Evolutionary conservation across 148 eudicot genomes (phyloP).

Genomic region (Simmondsia chinensis): DNA sequence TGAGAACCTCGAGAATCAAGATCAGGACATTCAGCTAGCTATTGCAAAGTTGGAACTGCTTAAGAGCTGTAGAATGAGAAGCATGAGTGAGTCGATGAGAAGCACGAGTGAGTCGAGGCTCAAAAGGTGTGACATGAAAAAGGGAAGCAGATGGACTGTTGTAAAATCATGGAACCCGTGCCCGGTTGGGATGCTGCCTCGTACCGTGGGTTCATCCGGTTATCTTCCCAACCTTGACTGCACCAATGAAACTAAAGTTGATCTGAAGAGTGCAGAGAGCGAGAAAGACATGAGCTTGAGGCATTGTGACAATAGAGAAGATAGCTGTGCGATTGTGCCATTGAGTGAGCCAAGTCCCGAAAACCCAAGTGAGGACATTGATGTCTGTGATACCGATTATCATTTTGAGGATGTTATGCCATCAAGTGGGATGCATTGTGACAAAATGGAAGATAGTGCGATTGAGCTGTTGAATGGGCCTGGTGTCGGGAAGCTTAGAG

Average conservation of each 20-base stretch:
- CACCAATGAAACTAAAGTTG: constrained; percentile 7
- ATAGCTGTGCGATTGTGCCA: constrained; percentile 22
- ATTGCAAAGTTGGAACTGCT: constrained; percentile 32
- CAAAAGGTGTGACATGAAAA: not conserved
- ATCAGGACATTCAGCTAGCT: constrained; percentile 40
- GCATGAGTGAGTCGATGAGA: constrained; percentile 11
- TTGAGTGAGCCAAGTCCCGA: constrained; percentile 16
- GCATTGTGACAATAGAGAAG: constrained; percentile 37
- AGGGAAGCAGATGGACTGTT: constrained; percentile 37
- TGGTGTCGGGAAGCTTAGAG: not conserved
- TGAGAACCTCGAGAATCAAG: constrained; percentile 24
- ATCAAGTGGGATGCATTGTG: too few species aligned
- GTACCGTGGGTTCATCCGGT: constrained; percentile 47
- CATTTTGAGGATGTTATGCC: constrained; percentile 6
- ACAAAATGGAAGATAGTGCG: not conserved
- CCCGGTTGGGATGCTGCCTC: constrained; percentile 77
- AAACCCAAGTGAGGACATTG: constrained; percentile 28
- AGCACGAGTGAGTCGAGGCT: constrained; percentile 5
- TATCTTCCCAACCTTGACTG: constrained; percentile 49
- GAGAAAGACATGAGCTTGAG: constrained; percentile 13
- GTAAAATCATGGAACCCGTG: constrained; percentile 76
- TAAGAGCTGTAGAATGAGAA: constrained; percentile 19
- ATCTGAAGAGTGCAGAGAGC: constrained; percentile 7
- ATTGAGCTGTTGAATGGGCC: constrained; percentile 1
- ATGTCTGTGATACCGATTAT: constrained; percentile 3